phyloP scores from a whole-genome alignment of 768 basidiomycete species.

The Serendipita indica region DNA sequence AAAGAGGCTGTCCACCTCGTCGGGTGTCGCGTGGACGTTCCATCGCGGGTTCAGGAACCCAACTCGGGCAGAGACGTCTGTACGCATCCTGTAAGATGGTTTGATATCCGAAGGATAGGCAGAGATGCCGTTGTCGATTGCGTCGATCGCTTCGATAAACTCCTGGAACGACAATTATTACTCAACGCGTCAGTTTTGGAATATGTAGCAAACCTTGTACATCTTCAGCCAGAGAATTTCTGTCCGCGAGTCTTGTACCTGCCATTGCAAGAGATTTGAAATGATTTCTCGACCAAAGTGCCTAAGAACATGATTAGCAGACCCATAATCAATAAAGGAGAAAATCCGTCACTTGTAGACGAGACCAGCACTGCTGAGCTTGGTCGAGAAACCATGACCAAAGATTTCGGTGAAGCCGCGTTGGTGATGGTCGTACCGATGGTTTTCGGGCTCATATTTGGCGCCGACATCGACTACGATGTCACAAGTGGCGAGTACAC shows the following conservation, averaged over 20 bases:
- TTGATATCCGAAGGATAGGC: slow-evolving; percentile 56
- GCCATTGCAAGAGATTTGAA: slow-evolving; percentile 37
- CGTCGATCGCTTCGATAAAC: slow-evolving; percentile 90
- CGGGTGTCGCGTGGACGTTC: slow-evolving; percentile 42
- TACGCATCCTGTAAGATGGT: slow-evolving; percentile 55
- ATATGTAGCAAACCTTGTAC: slow-evolving; percentile 44
- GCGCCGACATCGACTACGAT: slow-evolving; percentile 97
- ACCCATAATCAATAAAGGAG: not conserved
- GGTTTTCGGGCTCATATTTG: slow-evolving; percentile 63
- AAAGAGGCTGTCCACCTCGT: slow-evolving; percentile 46
- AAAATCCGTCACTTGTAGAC: slow-evolving; percentile 69
- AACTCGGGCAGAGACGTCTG: slow-evolving; percentile 77
- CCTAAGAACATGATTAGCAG: slow-evolving; percentile 27
- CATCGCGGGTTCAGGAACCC: slow-evolving; percentile 77
- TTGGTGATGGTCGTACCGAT: slow-evolving; percentile 92
- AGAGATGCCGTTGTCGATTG: slow-evolving; percentile 85
- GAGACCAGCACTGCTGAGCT: slow-evolving; percentile 82
- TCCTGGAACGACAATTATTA: slow-evolving; percentile 33
- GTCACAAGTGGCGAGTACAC: slow-evolving; percentile 60
- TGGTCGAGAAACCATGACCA: slow-evolving; percentile 74
- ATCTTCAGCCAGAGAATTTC: slow-evolving; percentile 72
- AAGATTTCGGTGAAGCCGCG: slow-evolving; percentile 84
- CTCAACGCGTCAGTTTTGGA: slow-evolving; percentile 6
- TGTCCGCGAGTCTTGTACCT: slow-evolving; percentile 46
- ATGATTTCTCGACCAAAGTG: slow-evolving; percentile 86